Percentiles rank a stretch among this genome's conserved stretches.
Evolutionary conservation across 2,329 filamentous ascomycete genomes (phyloP).

Genomic region (Didymella exigua): DNA sequence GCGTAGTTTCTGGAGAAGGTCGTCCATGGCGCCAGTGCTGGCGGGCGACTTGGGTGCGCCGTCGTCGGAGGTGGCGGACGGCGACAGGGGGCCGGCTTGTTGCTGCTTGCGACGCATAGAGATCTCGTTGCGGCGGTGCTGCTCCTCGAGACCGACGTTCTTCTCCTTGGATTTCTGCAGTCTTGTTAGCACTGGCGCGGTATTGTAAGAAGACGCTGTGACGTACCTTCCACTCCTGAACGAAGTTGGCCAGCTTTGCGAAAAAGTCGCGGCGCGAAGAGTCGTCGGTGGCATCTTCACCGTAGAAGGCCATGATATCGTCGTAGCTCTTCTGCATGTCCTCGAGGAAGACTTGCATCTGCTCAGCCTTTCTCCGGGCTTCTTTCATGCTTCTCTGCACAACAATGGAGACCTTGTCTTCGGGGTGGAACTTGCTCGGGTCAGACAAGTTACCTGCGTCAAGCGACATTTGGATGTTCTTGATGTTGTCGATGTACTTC

Average conservation of each 20-base stretch:
- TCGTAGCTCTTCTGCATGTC: slow-evolving; percentile 91
- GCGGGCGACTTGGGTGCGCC: slow-evolving; percentile 64
- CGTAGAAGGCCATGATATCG: slow-evolving; percentile 95
- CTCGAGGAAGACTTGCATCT: slow-evolving; percentile 90
- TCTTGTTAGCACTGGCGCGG: slow-evolving; percentile 10
- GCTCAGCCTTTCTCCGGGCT: slow-evolving; percentile 90
- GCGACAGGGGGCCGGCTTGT: slow-evolving; percentile 51
- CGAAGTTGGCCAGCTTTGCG: slow-evolving; percentile 85
- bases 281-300: slow-evolving; percentile 90
- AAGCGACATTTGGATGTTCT: slow-evolving; percentile 88
- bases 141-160: slow-evolving; percentile 84
- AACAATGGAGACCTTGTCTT: slow-evolving; percentile 90
- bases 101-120: slow-evolving; percentile 82
- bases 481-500: slow-evolving; percentile 92
- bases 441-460: slow-evolving; percentile 95
- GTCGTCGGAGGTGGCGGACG: slow-evolving; percentile 57
- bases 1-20: slow-evolving; percentile 89
- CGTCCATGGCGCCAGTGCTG: slow-evolving; percentile 92
- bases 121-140: slow-evolving; percentile 81
- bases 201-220: background rate
- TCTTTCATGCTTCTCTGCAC: slow-evolving; percentile 97
- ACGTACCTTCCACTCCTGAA: slow-evolving; percentile 84
- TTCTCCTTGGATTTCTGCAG: slow-evolving; percentile 85
- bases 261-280: slow-evolving; percentile 96
- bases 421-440: slow-evolving; percentile 95